A percentile compares a stretch with the other conserved stretches of the same genome.
These are phyloP conservation scores for Kuraishia hungarica DNA, from an alignment of 805 yeast species.

Conservation along the genomic window DNA sequence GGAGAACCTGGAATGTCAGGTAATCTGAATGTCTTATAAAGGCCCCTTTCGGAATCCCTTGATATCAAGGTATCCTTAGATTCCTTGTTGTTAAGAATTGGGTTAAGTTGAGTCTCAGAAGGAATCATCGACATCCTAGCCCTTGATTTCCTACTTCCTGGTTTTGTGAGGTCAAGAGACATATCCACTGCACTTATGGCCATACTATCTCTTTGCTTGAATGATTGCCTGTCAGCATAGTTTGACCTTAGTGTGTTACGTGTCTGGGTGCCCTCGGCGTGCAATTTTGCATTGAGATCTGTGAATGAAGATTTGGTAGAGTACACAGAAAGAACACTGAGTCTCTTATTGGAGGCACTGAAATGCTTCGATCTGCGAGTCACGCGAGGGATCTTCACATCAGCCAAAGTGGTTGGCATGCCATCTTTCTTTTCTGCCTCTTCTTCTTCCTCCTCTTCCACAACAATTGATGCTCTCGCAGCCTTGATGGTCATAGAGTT, in stretches of 20 bases:
- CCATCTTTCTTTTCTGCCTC: constrained; percentile 3
- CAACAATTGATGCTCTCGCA: constrained; percentile 5
- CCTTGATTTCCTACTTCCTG: constrained; percentile 21
- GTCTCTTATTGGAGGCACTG: constrained; percentile 54
- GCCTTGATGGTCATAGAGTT: constrained; percentile 12
- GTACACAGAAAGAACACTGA: constrained; percentile 63
- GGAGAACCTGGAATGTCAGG: constrained; percentile 37
- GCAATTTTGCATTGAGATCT: constrained; percentile 41
- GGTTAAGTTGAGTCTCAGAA: constrained; percentile 5
- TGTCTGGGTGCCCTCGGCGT: constrained; percentile 5
- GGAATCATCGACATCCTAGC: constrained; percentile 13
- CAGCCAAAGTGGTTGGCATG: constrained; percentile 47
- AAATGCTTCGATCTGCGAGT: constrained; percentile 60
- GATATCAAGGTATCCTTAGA: constrained; percentile 36
- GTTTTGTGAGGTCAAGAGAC: constrained; percentile 6
- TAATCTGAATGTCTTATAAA: constrained; percentile 38
- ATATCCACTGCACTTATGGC: constrained; percentile 15
- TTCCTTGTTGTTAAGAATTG: constrained; percentile 15
- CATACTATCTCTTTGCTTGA: constrained; percentile 13
- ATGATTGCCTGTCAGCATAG: constrained; percentile 1
- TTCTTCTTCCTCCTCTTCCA: constrained; percentile 13
- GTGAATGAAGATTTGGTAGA: constrained; percentile 60
- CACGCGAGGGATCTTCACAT: constrained; percentile 61
- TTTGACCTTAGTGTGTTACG: not conserved
- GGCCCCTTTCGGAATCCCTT: constrained; percentile 22